A percentile compares a stretch with the other conserved stretches of the same genome.
Conservation (phyloP, 106 monocot species). For the Dioscorea dumetorum region DNA sequence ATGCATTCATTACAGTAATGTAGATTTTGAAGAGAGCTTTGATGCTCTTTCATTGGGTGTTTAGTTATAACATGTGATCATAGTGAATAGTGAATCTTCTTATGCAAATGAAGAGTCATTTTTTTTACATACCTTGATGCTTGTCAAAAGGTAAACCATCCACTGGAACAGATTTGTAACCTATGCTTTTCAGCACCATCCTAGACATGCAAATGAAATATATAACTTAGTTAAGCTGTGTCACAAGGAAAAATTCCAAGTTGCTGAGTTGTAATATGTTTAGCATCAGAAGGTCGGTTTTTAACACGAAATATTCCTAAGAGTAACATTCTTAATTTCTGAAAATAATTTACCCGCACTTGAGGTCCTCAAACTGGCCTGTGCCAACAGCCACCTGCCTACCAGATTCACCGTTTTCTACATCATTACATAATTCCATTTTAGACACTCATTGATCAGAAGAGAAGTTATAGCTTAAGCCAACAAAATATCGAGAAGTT, state of each 20-base stretch:
- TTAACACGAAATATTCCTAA: too few relatives aligned
- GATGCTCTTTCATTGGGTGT: neutral
- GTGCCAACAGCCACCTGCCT: constrained; percentile 69
- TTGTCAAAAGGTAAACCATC: constrained; percentile 79
- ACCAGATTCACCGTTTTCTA: constrained; percentile 55
- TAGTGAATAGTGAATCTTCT: neutral
- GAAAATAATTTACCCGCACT: constrained; percentile 23
- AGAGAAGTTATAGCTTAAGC: neutral
- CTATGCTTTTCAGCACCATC: constrained; percentile 92
- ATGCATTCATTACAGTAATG: neutral
- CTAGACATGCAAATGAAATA: constrained; percentile 30
- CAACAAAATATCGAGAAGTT: too few relatives aligned
- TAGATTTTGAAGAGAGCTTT: neutral
- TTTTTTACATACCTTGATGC: constrained; percentile 47
- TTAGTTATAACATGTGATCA: neutral
- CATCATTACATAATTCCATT: constrained; percentile 7
- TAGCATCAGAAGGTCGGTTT: too few relatives aligned
- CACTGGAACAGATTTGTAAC: constrained; percentile 89
- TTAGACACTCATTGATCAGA: neutral
- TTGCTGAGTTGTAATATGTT: too few relatives aligned
- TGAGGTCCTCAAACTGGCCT: constrained; percentile 35
- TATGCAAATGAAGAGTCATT: constrained; percentile 1
- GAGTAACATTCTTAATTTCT: too few relatives aligned
- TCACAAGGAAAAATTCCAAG: too few relatives aligned
- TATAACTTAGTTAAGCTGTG: too few relatives aligned